phyloP scores from a whole-genome alignment of 108 stramenopile species.

The Nitzschia sp. region DNA sequence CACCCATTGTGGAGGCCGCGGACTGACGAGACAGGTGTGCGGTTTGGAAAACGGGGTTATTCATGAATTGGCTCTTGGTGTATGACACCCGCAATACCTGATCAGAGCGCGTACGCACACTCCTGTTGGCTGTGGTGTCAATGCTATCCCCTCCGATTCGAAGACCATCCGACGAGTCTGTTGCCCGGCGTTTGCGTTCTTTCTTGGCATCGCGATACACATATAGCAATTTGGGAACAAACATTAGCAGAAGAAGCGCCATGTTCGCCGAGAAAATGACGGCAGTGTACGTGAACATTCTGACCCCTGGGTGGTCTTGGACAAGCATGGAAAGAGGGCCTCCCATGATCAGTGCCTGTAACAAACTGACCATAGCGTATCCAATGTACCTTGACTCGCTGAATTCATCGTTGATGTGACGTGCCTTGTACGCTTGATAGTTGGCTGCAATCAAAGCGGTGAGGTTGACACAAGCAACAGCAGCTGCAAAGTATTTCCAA shows the following conservation, averaged over 20 bases:
- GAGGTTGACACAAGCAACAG: not conserved
- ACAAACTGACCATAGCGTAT: not conserved
- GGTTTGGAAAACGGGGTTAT: too few relatives aligned
- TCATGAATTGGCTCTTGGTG: too few relatives aligned
- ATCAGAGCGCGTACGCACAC: too few relatives aligned
- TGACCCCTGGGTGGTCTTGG: not conserved
- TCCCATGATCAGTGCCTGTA: not conserved
- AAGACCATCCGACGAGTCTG: too few relatives aligned
- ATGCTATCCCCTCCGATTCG: too few relatives aligned
- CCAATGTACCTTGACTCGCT: slow-evolving; percentile 1
- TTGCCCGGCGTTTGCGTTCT: too few relatives aligned
- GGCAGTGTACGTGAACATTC: not conserved
- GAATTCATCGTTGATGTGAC: not conserved
- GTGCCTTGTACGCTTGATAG: not conserved
- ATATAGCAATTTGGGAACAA: not conserved
- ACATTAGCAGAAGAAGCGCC: not conserved
- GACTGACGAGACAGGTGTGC: too few relatives aligned
- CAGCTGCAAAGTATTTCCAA: not conserved
- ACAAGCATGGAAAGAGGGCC: not conserved
- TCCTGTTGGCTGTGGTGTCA: too few relatives aligned
- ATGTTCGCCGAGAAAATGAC: not conserved
- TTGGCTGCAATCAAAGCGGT: not conserved
- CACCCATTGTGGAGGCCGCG: too few relatives aligned
- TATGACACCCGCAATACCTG: too few relatives aligned
- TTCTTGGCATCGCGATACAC: not conserved